Conservation (phyloP, 345 rosid genomes). For the Jatropha curcas region DNA sequence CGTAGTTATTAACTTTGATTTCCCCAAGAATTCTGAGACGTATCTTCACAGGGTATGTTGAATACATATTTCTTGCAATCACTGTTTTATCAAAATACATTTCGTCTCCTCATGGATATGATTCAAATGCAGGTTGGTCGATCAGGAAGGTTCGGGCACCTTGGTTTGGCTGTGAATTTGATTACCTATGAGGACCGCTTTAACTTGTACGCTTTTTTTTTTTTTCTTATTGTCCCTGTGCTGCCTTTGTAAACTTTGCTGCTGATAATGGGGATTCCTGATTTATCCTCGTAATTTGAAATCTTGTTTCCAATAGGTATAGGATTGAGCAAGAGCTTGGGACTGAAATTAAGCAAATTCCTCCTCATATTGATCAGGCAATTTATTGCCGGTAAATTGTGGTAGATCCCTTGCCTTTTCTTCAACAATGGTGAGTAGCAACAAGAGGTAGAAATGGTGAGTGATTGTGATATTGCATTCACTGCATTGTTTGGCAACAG, state of each 20-base stretch:
- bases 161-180: conserved; percentile 99
- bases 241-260: not conserved
- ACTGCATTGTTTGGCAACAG: not conserved
- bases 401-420: conserved; percentile 21
- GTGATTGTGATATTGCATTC: conserved; percentile 15
- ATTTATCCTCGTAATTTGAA: not conserved
- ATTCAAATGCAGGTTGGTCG: conserved; percentile 74
- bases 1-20: conserved; percentile 97
- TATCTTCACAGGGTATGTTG: conserved; percentile 94
- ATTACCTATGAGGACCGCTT: conserved; percentile 99
- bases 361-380: conserved; percentile 91
- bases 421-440: conserved; percentile 28
- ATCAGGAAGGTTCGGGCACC: conserved; percentile 99
- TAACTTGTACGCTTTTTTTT: conserved; percentile 62
- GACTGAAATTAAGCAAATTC: conserved; percentile 97
- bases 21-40: conserved; percentile 94
- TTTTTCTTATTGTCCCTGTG: not conserved
- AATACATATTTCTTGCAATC: not conserved
- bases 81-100: not conserved
- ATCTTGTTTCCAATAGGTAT: conserved; percentile 63
- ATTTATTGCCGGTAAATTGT: conserved; percentile 76
- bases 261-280: conserved; percentile 4
- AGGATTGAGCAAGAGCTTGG: conserved; percentile 99
- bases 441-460: conserved; percentile 44
- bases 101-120: not conserved